Evolutionary conservation across 2,329 filamentous ascomycete genomes (phyloP).

Genomic region (Colletotrichum gloeosporioides): DNA sequence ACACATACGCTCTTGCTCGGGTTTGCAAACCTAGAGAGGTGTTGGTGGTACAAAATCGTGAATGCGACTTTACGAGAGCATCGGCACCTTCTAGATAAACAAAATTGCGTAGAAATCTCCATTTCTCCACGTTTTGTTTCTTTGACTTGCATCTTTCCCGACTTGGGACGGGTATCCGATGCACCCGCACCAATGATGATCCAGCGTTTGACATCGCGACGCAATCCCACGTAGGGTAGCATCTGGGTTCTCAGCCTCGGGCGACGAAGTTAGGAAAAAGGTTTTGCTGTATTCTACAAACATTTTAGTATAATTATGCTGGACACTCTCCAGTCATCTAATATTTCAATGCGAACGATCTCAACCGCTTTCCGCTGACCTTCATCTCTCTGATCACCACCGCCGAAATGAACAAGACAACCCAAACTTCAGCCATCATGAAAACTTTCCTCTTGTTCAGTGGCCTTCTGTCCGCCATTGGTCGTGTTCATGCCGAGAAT

Average conservation of each 20-base stretch:
- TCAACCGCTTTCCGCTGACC: neutral
- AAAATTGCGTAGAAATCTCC: neutral
- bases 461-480: neutral
- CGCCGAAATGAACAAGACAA: neutral
- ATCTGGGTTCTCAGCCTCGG: neutral
- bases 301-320: neutral
- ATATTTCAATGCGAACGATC: neutral
- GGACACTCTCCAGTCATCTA: neutral
- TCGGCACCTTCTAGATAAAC: neutral
- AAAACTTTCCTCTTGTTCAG: neutral
- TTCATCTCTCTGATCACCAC: neutral
- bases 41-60: neutral
- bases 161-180: neutral
- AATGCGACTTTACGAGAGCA: neutral
- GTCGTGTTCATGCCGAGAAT: neutral
- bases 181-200: neutral
- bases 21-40: too few species aligned
- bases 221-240: neutral
- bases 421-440: neutral
- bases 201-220: neutral
- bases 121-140: neutral
- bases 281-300: accelerated
- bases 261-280: neutral
- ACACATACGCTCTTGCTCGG: neutral
- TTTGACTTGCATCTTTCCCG: neutral